A percentile compares a stretch with the other conserved stretches of the same genome.
Evolutionary conservation across 345 rosid genomes (phyloP).

Genomic region (Eucalyptus tenuipes): DNA sequence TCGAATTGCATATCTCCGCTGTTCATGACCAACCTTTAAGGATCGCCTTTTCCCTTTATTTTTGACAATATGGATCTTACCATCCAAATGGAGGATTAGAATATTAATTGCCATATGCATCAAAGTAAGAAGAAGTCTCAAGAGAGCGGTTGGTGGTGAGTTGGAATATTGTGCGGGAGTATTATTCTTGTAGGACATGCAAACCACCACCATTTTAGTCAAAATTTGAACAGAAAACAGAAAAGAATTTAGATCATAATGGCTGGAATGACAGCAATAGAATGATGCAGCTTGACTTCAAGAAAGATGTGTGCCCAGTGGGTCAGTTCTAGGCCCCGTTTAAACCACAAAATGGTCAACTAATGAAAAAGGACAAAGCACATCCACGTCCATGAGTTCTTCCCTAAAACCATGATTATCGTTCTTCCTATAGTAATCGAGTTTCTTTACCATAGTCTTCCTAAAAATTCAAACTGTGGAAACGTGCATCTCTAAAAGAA

Average conservation of each 20-base stretch:
- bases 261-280: not conserved
- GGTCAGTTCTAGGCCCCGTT: not conserved
- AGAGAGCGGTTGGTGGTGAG: not conserved
- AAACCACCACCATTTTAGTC: not conserved
- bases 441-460: not conserved
- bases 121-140: not conserved
- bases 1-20: not conserved
- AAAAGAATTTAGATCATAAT: not conserved
- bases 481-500: not conserved
- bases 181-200: not conserved
- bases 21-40: not conserved
- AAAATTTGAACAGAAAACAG: not conserved
- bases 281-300: not conserved
- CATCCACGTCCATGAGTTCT: not conserved
- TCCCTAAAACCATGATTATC: not conserved
- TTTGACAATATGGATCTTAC: not conserved
- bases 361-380: not conserved
- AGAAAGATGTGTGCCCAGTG: not conserved
- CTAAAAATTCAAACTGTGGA: not conserved
- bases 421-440: not conserved
- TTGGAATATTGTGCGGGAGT: not conserved
- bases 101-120: not conserved
- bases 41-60: not conserved
- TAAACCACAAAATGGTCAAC: not conserved
- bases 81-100: not conserved